Evolutionary conservation across 495 filamentous ascomycete species (phyloP).

Genomic region (Darksidea phi): DNA sequence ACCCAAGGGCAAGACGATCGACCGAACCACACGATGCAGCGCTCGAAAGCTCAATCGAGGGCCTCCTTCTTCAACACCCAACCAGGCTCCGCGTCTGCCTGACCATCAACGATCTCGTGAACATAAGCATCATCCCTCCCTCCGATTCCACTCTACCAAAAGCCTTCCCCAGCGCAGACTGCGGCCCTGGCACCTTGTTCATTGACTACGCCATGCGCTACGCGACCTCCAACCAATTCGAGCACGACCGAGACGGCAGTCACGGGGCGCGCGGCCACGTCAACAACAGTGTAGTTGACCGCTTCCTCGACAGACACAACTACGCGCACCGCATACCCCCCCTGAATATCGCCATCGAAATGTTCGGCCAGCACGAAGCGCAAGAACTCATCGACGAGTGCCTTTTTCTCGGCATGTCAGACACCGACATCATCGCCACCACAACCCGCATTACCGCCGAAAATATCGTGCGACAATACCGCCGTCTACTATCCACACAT

Average conservation of each 20-base stretch:
- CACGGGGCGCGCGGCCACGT: constrained; percentile 10
- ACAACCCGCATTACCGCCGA: constrained; percentile 22
- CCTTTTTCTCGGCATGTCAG: constrained; percentile 4
- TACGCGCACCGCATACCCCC: constrained; percentile 5
- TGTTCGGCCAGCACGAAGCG: constrained; percentile 3
- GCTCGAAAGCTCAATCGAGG: neutral
- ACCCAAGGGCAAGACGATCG: neutral
- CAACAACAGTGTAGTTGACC: constrained; percentile 14
- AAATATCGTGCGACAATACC: constrained; percentile 16
- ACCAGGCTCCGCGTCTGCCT: constrained; percentile 11
- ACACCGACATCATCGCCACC: constrained; percentile 20
- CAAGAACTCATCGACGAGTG: constrained; percentile 25
- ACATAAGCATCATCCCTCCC: constrained; percentile 9
- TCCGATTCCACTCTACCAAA: neutral
- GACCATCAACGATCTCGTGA: constrained; percentile 6
- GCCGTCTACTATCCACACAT: neutral
- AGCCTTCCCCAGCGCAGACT: neutral
- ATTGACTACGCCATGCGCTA: constrained; percentile 13
- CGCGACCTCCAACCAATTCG: neutral
- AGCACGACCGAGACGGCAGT: constrained; percentile 4
- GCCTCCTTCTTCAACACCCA: constrained; percentile 1
- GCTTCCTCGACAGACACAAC: neutral
- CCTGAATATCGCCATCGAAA: neutral
- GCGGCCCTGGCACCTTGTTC: constrained; percentile 7
- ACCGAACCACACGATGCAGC: neutral